phyloP scores from a whole-genome alignment of 306 rosid genomes.

The Acacia confusa region DNA sequence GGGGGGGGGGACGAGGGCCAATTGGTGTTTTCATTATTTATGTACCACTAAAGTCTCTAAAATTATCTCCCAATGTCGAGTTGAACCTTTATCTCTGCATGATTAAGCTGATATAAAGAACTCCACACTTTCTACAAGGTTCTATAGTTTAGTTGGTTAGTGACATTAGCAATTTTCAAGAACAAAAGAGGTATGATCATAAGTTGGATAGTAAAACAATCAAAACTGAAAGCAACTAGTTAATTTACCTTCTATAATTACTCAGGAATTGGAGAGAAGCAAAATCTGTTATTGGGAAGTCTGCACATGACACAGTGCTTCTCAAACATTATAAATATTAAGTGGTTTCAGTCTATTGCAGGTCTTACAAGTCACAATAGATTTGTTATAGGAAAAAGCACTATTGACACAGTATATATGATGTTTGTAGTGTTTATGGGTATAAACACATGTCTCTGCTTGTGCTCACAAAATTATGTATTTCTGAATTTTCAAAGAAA shows the following conservation, averaged over 20 bases:
- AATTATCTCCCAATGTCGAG: too few relatives aligned
- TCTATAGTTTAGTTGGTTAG: not conserved
- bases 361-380: not conserved
- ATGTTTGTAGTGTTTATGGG: constrained; percentile 16
- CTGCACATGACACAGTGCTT: not conserved
- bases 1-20: too few relatives aligned
- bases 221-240: constrained; percentile 11
- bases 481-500: constrained; percentile 52
- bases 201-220: constrained; percentile 3
- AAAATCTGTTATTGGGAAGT: not conserved
- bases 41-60: too few relatives aligned
- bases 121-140: not conserved
- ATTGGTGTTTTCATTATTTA: too few relatives aligned
- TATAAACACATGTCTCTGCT: constrained; percentile 17
- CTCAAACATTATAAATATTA: not conserved
- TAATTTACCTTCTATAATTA: not conserved
- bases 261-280: constrained; percentile 4
- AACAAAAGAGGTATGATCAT: not conserved
- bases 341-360: constrained; percentile 12
- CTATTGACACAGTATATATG: constrained; percentile 1
- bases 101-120: constrained; percentile 2
- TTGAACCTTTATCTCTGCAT: not conserved
- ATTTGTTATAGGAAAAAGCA: not conserved
- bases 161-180: not conserved
- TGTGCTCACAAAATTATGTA: constrained; percentile 29